Conservation (phyloP, 495 filamentous ascomycete genomes). For the Penicillium maclennaniae region DNA sequence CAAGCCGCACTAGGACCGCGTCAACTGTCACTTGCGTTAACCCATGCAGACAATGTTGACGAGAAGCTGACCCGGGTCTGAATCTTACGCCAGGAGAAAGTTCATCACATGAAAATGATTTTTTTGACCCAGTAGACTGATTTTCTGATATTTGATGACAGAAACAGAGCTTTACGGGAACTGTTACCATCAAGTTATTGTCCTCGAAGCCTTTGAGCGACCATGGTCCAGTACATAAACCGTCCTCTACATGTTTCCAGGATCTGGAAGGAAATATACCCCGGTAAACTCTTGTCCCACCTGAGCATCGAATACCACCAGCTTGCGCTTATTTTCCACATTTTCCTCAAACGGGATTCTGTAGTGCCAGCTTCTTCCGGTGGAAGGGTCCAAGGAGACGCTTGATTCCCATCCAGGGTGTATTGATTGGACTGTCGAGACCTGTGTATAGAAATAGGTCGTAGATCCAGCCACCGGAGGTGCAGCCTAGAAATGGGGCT, state of each 20-base stretch:
- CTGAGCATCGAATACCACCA: background rate
- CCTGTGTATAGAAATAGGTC: conserved; percentile 60
- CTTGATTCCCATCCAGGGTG: conserved; percentile 53
- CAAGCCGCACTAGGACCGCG: no score
- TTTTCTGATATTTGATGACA: no score
- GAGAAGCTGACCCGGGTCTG: background rate
- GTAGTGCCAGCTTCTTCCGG: conserved; percentile 8
- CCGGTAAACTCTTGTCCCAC: background rate
- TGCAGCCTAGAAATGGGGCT: conserved; percentile 54
- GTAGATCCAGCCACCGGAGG: conserved; percentile 59
- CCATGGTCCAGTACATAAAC: background rate
- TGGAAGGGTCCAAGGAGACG: conserved; percentile 27
- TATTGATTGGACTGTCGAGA: conserved; percentile 52
- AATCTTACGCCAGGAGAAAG: conserved; percentile 5
- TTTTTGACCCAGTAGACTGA: background rate
- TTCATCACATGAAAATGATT: conserved; percentile 3
- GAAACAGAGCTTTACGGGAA: no score
- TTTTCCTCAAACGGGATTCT: conserved; percentile 26
- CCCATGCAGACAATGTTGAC: background rate
- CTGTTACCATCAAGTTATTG: background rate
- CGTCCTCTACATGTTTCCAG: background rate
- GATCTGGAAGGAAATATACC: background rate
- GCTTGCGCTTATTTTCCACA: background rate
- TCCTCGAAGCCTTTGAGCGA: background rate
- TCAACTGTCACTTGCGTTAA: no score